A percentile compares a stretch with the other conserved stretches of the same genome.
Conservation (phyloP, 2,329 filamentous ascomycete species). For the Diplodia mutila region DNA sequence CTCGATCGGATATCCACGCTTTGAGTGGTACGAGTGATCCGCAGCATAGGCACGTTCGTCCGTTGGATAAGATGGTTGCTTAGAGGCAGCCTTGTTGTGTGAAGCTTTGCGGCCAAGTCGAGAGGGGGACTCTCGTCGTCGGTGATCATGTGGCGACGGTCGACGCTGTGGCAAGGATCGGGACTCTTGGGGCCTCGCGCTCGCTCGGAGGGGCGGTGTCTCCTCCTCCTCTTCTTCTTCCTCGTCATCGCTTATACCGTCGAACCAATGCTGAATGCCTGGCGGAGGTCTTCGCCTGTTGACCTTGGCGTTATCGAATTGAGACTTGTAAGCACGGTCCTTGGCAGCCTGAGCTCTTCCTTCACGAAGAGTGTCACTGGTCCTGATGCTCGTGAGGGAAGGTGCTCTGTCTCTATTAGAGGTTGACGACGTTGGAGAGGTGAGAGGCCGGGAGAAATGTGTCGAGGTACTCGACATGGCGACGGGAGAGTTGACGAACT, state of each 20-base stretch:
- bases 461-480: constrained; percentile 45
- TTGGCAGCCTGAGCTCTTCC: constrained; percentile 22
- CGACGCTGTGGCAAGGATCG: neutral
- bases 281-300: constrained; percentile 52
- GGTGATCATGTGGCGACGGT: neutral
- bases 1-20: neutral
- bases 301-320: constrained; percentile 51
- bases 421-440: constrained; percentile 10
- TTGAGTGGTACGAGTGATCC: neutral
- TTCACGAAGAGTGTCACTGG: constrained; percentile 29
- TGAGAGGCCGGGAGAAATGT: constrained; percentile 41
- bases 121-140: neutral
- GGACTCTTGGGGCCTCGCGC: neutral
- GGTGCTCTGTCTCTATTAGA: constrained; percentile 28
- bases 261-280: constrained; percentile 57
- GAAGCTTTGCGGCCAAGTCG: neutral
- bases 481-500: constrained; percentile 46
- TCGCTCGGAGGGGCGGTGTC: neutral
- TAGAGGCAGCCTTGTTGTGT: neutral
- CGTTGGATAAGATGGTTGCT: neutral
- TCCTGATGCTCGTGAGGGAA: constrained; percentile 34
- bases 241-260: constrained; percentile 48
- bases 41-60: neutral
- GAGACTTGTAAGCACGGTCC: constrained; percentile 12
- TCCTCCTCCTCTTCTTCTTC: constrained; percentile 38